Base-by-base conservation (phyloP, 495 filamentous ascomycete genomes). In the Aspergillus steynii region DNA sequence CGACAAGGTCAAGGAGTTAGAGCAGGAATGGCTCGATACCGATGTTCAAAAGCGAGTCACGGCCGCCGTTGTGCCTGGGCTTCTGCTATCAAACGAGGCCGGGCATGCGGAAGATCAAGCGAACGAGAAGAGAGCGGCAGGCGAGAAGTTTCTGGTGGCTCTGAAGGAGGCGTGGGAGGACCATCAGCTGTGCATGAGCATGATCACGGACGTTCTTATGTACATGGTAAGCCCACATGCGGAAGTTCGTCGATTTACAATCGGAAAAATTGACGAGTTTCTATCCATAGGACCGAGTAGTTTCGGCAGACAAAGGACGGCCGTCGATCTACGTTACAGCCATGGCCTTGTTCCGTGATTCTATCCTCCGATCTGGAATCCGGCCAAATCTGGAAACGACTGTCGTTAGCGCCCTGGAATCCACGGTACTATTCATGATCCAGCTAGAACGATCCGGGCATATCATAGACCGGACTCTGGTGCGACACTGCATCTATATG, bases 171-270 rank as follows among this genome's bases (percentile, higher is more conserved):
- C 87, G 4, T 99, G 92, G 90, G 86, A 91, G 62, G 89, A 95
- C 57, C 94, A 99, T 68, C 91, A 91, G 68, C 79, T 90, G 15
- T 91, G 89, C 57, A 96, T 97, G 93, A 91, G 91, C 64, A 98
- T 99, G 96, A 88, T 91, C 49, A 95, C 94, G 10, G 96, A 99
- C 71, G 91, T 99, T 34, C 75, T 98, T 42, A 97, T 99, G 93
- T 99, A 99, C 65, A 93, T 99, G 84, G 88, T 91, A 69, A 59
- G 86, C 67, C 28, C 29, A 29, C 29, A 51, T 55, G 3, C 25
- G 14, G 0, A 10, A 20, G 4, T 5, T 26, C 26, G 14, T 27
- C n/a, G 45, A 31, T 49, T 32, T 26, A 52, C 28, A 28, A n/a
- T n/a, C 49, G 58, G 12, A 54, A 57, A 32, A 42, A 42, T 50